Conservation (phyloP, 352 stramenopile species). For the Phytophthora rubi region DNA sequence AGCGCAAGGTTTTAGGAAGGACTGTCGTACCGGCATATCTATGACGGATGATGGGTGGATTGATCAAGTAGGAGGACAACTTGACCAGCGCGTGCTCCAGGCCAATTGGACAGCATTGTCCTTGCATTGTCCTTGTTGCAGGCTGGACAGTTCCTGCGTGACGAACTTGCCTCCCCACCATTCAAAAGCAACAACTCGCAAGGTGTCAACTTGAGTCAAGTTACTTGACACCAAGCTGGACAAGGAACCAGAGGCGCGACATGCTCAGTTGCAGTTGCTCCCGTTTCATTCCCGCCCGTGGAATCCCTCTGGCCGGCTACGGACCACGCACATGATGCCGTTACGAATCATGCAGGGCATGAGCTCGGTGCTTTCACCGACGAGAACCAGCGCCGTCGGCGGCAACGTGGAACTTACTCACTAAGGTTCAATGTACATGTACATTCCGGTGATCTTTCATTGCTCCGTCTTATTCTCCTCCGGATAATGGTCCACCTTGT, state of each 20-base stretch:
- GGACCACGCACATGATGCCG: background rate
- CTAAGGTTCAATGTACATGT: constrained; percentile 8
- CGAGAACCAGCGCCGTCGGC: constrained; percentile 1
- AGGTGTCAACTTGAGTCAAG: background rate
- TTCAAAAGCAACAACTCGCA: background rate
- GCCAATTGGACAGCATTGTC: background rate
- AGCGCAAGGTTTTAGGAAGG: background rate
- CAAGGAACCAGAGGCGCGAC: background rate
- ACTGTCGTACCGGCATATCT: background rate
- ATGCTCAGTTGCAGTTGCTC: background rate
- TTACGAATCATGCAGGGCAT: background rate
- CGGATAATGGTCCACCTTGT: constrained; percentile 35
- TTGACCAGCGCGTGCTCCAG: constrained; percentile 6
- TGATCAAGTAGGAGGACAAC: constrained; percentile 25
- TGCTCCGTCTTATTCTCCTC: constrained; percentile 22
- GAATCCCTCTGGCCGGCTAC: background rate
- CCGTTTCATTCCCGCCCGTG: background rate
- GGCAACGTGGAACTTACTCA: background rate
- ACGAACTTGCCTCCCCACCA: constrained; percentile 13
- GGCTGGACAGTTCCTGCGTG: constrained; percentile 11
- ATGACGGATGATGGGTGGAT: background rate
- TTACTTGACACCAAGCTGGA: background rate
- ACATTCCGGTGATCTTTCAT: constrained; percentile 32
- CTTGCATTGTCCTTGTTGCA: constrained; percentile 8
- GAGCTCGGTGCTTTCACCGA: background rate